These are phyloP conservation scores for Lepidium didymum DNA, from an alignment of 345 rosid species.

Conservation along the genomic window DNA sequence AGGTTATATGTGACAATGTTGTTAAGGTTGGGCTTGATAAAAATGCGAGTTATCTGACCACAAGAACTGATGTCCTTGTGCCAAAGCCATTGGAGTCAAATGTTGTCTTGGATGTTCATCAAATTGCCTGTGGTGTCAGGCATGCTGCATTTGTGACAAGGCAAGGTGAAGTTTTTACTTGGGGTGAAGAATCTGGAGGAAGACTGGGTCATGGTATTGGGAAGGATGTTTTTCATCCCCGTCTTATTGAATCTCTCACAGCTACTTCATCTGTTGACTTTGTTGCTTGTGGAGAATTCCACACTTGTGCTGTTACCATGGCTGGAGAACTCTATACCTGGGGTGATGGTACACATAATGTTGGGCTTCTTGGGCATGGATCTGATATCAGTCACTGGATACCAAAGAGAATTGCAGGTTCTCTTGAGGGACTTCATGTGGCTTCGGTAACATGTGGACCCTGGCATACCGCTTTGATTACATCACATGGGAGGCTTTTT, in stretches of 20 bases:
- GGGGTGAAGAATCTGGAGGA: conserved; percentile 99
- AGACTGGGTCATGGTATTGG: conserved; percentile 91
- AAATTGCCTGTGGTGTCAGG: conserved; percentile 82
- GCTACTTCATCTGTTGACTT: conserved; percentile 52
- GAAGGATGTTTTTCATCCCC: conserved; percentile 73
- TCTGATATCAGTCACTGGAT: conserved; percentile 93
- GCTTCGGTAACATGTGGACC: conserved; percentile 91
- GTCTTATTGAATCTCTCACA: conserved; percentile 70
- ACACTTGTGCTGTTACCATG: conserved; percentile 85
- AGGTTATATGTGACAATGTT: conserved; percentile 70
- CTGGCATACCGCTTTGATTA: conserved; percentile 91
- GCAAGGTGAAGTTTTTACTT: conserved; percentile 90
- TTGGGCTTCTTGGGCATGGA: conserved; percentile 93
- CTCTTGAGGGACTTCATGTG: conserved; percentile 90
- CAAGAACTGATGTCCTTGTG: conserved; percentile 71
- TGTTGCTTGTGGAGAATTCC: conserved; percentile 96
- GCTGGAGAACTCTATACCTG: conserved; percentile 90
- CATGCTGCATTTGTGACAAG: conserved; percentile 90
- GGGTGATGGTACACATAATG: conserved; percentile 95
- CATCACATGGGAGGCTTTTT: conserved; percentile 81
- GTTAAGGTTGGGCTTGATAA: conserved; percentile 71
- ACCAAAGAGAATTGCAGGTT: conserved; percentile 86
- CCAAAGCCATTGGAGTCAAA: conserved; percentile 85
- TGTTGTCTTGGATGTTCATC: conserved; percentile 87
- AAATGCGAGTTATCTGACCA: conserved; percentile 52